Evolutionary conservation across 2,329 filamentous ascomycete species (phyloP).

Genomic region (Chaetomiaceae sp.): DNA sequence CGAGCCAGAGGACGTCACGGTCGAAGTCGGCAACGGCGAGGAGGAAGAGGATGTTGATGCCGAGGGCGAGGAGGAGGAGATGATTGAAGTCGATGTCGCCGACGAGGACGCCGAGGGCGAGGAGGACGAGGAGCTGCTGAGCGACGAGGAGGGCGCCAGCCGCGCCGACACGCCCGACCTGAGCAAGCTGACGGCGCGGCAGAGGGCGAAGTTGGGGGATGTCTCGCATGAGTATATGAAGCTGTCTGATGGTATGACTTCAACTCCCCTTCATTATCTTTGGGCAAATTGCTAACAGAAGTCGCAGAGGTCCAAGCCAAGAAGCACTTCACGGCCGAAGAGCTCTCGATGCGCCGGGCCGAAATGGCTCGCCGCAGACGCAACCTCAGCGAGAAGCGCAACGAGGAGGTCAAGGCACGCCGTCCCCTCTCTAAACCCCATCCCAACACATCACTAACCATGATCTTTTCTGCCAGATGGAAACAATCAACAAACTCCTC

Average conservation of each 20-base stretch:
- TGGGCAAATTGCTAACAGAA: constrained; percentile 18
- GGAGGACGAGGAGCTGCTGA: constrained; percentile 37
- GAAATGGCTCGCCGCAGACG: constrained; percentile 59
- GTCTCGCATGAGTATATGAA: constrained; percentile 54
- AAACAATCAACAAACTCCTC: constrained; percentile 85
- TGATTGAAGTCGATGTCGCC: no score
- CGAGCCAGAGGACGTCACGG: constrained; percentile 44
- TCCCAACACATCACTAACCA: not conserved
- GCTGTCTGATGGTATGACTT: constrained; percentile 54
- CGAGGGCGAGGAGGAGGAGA: constrained; percentile 34
- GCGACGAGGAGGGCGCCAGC: constrained; percentile 35
- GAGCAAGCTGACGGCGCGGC: constrained; percentile 57
- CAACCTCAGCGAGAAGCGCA: constrained; percentile 61
- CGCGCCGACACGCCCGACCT: constrained; percentile 50
- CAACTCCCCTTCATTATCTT: not conserved
- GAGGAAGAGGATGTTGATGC: no score
- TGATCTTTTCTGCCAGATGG: constrained; percentile 53
- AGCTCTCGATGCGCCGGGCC: constrained; percentile 57
- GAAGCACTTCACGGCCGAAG: constrained; percentile 58
- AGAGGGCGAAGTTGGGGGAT: constrained; percentile 56
- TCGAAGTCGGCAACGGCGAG: constrained; percentile 35
- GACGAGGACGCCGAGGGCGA: constrained; percentile 35
- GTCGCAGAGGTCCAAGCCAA: constrained; percentile 58
- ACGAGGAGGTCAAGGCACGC: constrained; percentile 58
- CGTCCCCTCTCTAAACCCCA: not conserved